A percentile compares a stretch with the other conserved stretches of the same genome.
Evolutionary conservation across 805 yeast genomes (phyloP).

Genomic region (Candida montana): DNA sequence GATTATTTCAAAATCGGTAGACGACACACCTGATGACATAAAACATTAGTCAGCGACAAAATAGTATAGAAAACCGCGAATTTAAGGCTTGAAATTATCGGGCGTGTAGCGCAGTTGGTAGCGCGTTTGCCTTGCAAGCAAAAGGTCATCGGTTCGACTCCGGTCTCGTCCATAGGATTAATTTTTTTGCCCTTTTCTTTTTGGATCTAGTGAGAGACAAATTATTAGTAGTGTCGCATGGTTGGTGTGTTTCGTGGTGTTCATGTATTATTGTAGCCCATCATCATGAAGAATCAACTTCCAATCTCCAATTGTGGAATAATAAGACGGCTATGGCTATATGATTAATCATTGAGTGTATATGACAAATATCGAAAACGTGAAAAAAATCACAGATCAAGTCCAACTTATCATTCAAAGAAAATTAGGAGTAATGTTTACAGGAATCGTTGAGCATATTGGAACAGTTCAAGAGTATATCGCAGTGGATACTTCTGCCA

Average conservation of each 20-base stretch:
- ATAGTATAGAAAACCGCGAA: background rate
- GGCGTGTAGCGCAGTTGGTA: constrained; percentile 63
- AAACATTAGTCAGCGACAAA: too few species aligned
- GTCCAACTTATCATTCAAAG: background rate
- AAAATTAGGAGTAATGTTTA: constrained; percentile 64
- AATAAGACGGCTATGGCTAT: too few species aligned
- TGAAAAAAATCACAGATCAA: background rate
- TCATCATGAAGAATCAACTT: too few species aligned
- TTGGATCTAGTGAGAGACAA: too few species aligned
- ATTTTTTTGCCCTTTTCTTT: constrained; percentile 28
- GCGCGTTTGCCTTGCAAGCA: constrained; percentile 60
- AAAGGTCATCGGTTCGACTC: constrained; percentile 59
- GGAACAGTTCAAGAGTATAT: constrained; percentile 57
- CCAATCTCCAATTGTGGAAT: too few species aligned
- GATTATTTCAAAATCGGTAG: background rate
- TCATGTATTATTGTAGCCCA: too few species aligned
- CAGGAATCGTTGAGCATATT: constrained; percentile 85
- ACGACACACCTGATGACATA: too few species aligned
- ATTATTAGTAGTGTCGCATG: too few species aligned
- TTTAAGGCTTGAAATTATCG: constrained; percentile 12
- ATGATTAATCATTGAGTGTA: too few species aligned
- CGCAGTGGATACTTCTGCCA: constrained; percentile 39
- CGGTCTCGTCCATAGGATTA: constrained; percentile 45
- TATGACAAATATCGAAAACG: too few species aligned
- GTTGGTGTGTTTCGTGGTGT: too few species aligned